Evolutionary conservation across 2,329 filamentous ascomycete genomes (phyloP).

Genomic region (Fusarium sambucinum): DNA sequence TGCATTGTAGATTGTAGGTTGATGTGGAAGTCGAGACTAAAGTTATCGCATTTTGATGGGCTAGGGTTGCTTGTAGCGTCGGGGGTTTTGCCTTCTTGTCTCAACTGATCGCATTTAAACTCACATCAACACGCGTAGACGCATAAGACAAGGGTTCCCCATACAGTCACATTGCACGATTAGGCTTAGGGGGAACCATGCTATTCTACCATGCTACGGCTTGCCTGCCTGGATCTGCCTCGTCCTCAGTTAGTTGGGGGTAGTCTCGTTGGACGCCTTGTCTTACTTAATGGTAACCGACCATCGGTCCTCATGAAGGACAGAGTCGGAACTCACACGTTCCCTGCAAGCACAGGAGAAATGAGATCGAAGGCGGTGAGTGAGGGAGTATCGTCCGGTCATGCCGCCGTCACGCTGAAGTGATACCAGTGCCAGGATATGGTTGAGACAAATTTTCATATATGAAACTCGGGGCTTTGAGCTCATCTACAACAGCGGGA

Average conservation of each 20-base stretch:
- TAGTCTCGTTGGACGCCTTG: conserved; percentile 11
- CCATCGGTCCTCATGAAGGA: conserved; percentile 5
- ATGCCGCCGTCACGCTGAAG: not conserved
- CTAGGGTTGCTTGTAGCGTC: conserved; percentile 30
- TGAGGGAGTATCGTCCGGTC: conserved; percentile 16
- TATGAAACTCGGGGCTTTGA: not conserved
- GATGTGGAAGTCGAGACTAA: not conserved
- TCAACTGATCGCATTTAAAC: conserved; percentile 32
- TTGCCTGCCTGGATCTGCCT: not conserved
- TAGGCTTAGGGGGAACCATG: not conserved
- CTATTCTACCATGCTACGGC: not conserved
- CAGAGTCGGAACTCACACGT: conserved; percentile 1
- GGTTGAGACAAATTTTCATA: not conserved
- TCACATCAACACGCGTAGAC: conserved; percentile 3
- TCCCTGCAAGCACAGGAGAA: not conserved
- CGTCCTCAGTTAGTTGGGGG: not conserved
- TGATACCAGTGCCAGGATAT: not conserved
- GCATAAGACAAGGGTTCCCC: conserved; percentile 20
- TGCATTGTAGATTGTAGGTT: too few relatives aligned
- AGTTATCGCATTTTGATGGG: conserved; percentile 21
- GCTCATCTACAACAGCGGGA: not conserved
- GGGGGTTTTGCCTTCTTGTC: conserved; percentile 30
- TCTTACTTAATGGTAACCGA: conserved; percentile 22
- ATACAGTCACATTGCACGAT: conserved; percentile 1
- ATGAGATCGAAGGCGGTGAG: conserved; percentile 21